These are phyloP conservation scores for Sindora glabra DNA, from an alignment of 306 rosid genomes.

Conservation along the genomic window DNA sequence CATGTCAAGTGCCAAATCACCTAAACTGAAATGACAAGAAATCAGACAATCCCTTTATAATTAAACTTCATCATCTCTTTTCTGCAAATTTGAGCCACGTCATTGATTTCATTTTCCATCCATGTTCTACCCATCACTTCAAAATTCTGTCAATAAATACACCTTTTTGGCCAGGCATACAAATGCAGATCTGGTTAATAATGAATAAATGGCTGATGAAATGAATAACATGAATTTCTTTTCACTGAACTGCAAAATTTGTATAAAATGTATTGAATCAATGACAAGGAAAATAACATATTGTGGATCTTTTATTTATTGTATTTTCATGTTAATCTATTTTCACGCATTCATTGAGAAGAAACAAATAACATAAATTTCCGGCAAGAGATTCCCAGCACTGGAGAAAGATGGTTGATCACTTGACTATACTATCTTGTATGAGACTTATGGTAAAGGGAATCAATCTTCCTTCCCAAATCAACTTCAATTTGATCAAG, in stretches of 20 bases:
- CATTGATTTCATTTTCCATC: background rate
- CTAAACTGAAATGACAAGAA: too few relatives aligned
- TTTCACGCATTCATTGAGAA: slow-evolving; percentile 10
- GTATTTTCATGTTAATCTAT: too few relatives aligned
- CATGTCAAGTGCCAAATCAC: too few relatives aligned
- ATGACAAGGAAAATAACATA: too few relatives aligned
- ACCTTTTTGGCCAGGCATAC: background rate
- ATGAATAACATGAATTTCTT: background rate
- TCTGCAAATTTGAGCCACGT: background rate
- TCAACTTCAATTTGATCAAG: background rate
- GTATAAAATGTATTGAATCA: background rate
- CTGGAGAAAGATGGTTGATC: background rate
- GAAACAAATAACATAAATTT: background rate
- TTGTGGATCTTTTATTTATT: too few relatives aligned
- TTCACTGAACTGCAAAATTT: background rate
- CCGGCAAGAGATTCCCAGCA: background rate
- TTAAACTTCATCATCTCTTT: background rate
- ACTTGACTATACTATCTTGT: background rate
- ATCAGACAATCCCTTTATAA: background rate
- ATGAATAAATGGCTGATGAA: background rate
- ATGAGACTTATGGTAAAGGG: background rate
- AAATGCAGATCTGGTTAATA: background rate
- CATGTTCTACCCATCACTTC: background rate
- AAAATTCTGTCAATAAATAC: background rate
- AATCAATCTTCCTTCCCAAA: background rate